Conservation (phyloP, 73 alveolate species). For the Paramecium sonneborni region DNA sequence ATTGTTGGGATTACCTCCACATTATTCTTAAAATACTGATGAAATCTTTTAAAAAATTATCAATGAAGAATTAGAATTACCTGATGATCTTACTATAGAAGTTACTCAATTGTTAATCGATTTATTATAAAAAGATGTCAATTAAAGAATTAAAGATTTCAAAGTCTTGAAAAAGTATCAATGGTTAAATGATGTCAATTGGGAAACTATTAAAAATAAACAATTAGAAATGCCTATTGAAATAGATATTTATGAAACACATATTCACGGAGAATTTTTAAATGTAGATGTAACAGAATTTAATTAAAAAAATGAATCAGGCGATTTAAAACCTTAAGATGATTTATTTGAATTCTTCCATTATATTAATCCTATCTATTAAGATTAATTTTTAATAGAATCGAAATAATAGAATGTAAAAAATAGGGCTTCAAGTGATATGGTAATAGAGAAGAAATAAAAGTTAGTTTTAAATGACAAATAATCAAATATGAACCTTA, state of each 20-base stretch:
- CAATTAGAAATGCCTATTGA: constrained; percentile 38
- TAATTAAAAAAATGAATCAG: background rate
- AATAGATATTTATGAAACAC: constrained; percentile 48
- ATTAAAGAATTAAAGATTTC: constrained; percentile 33
- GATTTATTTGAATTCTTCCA: constrained; percentile 33
- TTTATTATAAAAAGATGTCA: constrained; percentile 79
- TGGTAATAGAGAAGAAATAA: background rate
- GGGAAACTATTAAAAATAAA: constrained; percentile 47
- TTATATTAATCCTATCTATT: background rate
- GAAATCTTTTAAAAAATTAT: constrained; percentile 66
- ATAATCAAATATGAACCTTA: background rate
- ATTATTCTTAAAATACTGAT: constrained; percentile 71
- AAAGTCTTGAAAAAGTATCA: background rate
- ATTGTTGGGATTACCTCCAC: constrained; percentile 79
- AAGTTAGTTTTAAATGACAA: background rate
- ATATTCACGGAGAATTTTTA: constrained; percentile 59
- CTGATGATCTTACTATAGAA: constrained; percentile 71
- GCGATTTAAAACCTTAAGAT: constrained; percentile 13
- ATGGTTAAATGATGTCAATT: constrained; percentile 63
- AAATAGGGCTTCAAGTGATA: constrained; percentile 19
- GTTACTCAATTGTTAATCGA: constrained; percentile 77
- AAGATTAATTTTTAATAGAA: background rate
- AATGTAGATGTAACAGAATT: constrained; percentile 27
- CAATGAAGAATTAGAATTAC: constrained; percentile 65
- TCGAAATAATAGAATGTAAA: background rate